These are phyloP conservation scores for Cicer judaicum DNA, from an alignment of 306 rosid genomes.

Conservation along the genomic window DNA sequence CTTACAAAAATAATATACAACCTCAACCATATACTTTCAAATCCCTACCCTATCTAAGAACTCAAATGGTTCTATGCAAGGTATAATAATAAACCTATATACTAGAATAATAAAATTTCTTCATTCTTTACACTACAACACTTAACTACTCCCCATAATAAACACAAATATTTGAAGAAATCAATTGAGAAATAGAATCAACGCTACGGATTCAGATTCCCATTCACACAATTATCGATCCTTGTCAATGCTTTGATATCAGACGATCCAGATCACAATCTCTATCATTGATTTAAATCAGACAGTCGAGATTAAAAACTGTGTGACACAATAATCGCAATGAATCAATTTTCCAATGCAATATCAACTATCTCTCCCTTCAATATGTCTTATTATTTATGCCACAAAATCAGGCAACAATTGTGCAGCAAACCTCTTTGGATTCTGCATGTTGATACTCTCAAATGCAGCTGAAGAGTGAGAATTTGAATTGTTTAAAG, in stretches of 20 bases:
- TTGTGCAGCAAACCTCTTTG: slow-evolving; percentile 90
- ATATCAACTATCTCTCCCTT: not conserved
- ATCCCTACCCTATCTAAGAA: slow-evolving; percentile 74
- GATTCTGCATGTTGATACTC: slow-evolving; percentile 82
- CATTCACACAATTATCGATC: not conserved
- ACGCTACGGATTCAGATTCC: not conserved
- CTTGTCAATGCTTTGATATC: not conserved
- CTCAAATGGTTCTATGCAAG: slow-evolving; percentile 72
- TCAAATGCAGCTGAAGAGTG: slow-evolving; percentile 84
- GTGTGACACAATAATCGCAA: not conserved
- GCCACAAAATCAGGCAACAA: slow-evolving; percentile 91
- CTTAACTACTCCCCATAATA: slow-evolving; percentile 48
- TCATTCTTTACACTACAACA: slow-evolving; percentile 77
- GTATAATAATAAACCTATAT: slow-evolving; percentile 73
- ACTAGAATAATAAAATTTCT: slow-evolving; percentile 65
- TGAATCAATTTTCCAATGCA: not conserved
- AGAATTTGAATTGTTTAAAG: slow-evolving; percentile 59
- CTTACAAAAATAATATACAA: slow-evolving; percentile 93
- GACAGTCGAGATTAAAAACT: not conserved
- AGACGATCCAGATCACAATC: not conserved
- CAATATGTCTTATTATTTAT: slow-evolving; percentile 41
- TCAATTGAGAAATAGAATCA: slow-evolving; percentile 30
- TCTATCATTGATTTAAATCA: not conserved
- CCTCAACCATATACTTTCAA: slow-evolving; percentile 76
- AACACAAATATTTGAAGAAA: slow-evolving; percentile 47